Percentiles rank a stretch among this genome's conserved stretches.
Conservation (phyloP, 345 rosid genomes). For the Theobroma cacao region DNA sequence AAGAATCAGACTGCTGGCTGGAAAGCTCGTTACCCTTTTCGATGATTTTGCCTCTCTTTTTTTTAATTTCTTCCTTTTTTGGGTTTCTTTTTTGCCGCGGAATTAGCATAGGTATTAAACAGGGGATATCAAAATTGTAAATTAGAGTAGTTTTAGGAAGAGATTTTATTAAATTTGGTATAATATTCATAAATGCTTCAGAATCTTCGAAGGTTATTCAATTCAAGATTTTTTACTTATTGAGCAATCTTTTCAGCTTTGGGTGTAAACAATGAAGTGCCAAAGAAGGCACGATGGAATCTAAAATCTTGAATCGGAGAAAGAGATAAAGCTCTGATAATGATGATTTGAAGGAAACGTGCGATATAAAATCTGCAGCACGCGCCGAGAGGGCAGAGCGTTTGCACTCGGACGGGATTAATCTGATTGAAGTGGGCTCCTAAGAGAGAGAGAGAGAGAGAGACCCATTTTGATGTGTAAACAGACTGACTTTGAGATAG, state of each 20-base stretch:
- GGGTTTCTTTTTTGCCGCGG: neutral
- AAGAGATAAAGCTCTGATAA: too few relatives aligned
- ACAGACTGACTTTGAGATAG: neutral
- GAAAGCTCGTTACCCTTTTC: constrained; percentile 9
- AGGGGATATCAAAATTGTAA: neutral
- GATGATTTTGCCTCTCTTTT: neutral
- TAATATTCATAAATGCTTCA: neutral
- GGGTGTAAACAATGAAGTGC: neutral
- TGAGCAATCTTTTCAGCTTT: neutral
- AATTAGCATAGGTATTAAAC: neutral
- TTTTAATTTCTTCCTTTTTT: too few relatives aligned
- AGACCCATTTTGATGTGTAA: neutral
- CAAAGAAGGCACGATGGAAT: neutral
- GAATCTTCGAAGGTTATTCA: neutral
- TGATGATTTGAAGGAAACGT: neutral
- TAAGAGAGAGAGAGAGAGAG: too few relatives aligned
- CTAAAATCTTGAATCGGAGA: neutral
- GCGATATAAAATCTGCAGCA: neutral
- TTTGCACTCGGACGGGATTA: neutral
- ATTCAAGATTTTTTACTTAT: neutral
- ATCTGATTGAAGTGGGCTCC: neutral
- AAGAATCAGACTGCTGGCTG: constrained; percentile 12
- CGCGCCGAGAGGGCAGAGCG: neutral
- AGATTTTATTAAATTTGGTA: neutral
- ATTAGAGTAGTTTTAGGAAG: neutral